Evolutionary conservation across 1,284 basidiomycete species (phyloP).

Genomic region (Heliocybe sulcata): DNA sequence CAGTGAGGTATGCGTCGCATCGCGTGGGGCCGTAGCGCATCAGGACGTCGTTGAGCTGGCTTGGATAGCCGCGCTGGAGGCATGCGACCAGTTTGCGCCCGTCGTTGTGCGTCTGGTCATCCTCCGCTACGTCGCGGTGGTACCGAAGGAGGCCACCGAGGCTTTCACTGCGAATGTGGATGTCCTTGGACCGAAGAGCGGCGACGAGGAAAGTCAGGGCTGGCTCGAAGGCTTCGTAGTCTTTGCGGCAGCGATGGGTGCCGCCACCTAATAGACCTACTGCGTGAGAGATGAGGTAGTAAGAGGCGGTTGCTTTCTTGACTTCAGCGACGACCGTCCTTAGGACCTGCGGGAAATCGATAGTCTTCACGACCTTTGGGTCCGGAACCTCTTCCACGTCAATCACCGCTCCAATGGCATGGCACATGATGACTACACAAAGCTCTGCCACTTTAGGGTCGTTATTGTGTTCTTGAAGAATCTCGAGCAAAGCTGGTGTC

Average conservation of each 20-base stretch:
- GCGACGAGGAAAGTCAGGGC: conserved; percentile 45
- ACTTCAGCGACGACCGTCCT: conserved; percentile 33
- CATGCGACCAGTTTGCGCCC: conserved; percentile 32
- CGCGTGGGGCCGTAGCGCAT: conserved; percentile 38
- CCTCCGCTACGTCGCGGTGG: conserved; percentile 32
- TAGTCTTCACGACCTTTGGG: conserved; percentile 25
- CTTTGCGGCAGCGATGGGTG: conserved; percentile 34
- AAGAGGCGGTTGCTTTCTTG: conserved; percentile 34
- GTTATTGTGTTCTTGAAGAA: conserved; percentile 41
- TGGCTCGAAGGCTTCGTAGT: conserved; percentile 33
- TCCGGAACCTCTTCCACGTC: conserved; percentile 29
- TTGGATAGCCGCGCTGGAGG: conserved; percentile 33
- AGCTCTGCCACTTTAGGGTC: conserved; percentile 44
- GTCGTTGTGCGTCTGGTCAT: conserved; percentile 35
- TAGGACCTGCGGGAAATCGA: conserved; percentile 40
- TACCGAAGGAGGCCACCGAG: conserved; percentile 46
- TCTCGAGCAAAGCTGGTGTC: conserved; percentile 28
- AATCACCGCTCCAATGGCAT: conserved; percentile 40
- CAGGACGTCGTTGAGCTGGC: conserved; percentile 36
- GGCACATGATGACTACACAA: conserved; percentile 42
- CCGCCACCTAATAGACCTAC: conserved; percentile 34
- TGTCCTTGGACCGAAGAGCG: conserved; percentile 42
- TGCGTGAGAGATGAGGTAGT: conserved; percentile 43
- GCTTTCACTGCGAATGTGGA: conserved; percentile 39
- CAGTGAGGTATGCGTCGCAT: conserved; percentile 37